Evolutionary conservation across 768 basidiomycete species (phyloP).

Genomic region (Suillus luteus): DNA sequence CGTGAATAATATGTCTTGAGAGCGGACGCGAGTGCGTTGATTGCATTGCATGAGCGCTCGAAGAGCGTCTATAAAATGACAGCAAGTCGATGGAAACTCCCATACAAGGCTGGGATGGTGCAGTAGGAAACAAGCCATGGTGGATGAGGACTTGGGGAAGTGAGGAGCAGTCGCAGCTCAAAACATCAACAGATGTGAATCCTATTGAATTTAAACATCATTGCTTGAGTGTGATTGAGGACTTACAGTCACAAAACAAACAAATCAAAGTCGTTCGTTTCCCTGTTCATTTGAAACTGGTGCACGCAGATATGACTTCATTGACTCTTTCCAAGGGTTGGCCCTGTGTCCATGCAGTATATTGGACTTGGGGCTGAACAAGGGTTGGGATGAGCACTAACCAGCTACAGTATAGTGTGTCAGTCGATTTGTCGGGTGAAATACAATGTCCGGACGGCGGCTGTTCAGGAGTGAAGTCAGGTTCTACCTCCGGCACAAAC

Average conservation of each 20-base stretch:
- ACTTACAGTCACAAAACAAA: slow-evolving; percentile 11
- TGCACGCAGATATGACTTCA: slow-evolving; percentile 5
- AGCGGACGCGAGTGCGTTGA: slow-evolving; percentile 13
- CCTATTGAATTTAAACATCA: slow-evolving; percentile 14
- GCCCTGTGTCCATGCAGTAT: slow-evolving; percentile 5
- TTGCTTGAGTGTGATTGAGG: background rate
- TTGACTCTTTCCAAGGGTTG: slow-evolving; percentile 1
- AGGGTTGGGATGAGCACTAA: slow-evolving; percentile 3
- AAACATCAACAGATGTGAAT: slow-evolving; percentile 18
- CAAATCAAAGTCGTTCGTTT: background rate
- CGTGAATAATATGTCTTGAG: slow-evolving; percentile 8
- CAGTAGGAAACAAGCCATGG: slow-evolving; percentile 37
- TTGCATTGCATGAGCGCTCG: slow-evolving; percentile 36
- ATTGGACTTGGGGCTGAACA: background rate
- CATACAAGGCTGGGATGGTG: slow-evolving; percentile 22
- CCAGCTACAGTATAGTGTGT: background rate
- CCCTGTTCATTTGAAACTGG: slow-evolving; percentile 1
- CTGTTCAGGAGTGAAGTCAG: background rate
- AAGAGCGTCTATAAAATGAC: slow-evolving; percentile 38
- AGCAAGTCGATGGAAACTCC: slow-evolving; percentile 32
- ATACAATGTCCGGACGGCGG: background rate
- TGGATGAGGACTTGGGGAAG: slow-evolving; percentile 28
- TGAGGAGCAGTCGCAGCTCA: slow-evolving; percentile 26
- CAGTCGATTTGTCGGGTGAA: background rate
- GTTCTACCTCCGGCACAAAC: background rate